Conservation (phyloP, 2,329 filamentous ascomycete species). For the Pezicula neosporulosa region DNA sequence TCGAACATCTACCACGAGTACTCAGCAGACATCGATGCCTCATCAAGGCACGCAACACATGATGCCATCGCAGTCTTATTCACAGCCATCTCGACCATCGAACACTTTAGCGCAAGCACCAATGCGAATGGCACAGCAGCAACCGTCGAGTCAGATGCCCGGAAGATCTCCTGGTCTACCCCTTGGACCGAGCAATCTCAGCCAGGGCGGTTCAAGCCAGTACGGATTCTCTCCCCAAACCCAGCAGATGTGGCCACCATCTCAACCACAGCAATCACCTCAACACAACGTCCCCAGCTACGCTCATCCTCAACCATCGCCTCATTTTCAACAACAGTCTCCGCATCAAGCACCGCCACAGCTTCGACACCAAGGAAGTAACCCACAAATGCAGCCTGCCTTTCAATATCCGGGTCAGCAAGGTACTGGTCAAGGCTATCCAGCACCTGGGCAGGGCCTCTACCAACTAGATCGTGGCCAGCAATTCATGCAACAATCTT, state of each 20-base stretch:
- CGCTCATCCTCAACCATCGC: conserved; percentile 41
- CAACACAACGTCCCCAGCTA: conserved; percentile 53
- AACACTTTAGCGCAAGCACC: conserved; percentile 70
- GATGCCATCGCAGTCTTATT: conserved; percentile 56
- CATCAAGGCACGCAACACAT: conserved; percentile 38
- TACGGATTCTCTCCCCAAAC: conserved; percentile 60
- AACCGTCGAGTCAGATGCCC: conserved; percentile 55
- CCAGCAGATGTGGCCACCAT: conserved; percentile 58
- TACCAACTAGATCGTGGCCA: conserved; percentile 61
- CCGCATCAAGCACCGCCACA: conserved; percentile 57
- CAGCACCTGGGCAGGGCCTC: conserved; percentile 52
- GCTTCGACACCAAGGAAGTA: conserved; percentile 52
- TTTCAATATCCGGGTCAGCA: conserved; percentile 64
- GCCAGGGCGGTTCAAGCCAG: conserved; percentile 35
- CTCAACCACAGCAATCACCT: conserved; percentile 59
- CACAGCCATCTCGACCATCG: conserved; percentile 69
- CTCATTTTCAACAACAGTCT: conserved; percentile 39
- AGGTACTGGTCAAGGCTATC: conserved; percentile 55
- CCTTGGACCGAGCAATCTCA: conserved; percentile 50
- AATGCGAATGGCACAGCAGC: conserved; percentile 66
- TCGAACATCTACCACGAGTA: conserved; percentile 49
- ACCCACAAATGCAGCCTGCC: conserved; percentile 52
- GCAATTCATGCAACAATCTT: conserved; percentile 64
- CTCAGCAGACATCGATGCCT: conserved; percentile 48
- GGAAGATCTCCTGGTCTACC: conserved; percentile 61